These are phyloP conservation scores for Cadophora malorum DNA, from an alignment of 2,329 filamentous ascomycete species.

Conservation along the genomic window DNA sequence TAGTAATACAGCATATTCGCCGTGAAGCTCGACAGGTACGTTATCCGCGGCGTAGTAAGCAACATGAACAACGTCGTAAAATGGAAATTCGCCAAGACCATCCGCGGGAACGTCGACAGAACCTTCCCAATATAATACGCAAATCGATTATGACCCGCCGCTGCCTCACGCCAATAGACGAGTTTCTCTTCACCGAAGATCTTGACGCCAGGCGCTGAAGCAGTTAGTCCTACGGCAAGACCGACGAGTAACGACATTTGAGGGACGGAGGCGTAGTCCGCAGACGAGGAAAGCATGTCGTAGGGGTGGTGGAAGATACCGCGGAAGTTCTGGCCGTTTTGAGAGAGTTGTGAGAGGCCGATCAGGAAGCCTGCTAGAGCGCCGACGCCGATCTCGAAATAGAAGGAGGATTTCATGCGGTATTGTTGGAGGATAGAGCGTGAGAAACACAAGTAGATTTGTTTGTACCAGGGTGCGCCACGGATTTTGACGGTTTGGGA, in stretches of 20 bases:
- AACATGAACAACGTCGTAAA: conserved; percentile 59
- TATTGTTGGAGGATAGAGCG: conserved; percentile 64
- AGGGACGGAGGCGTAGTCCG: conserved; percentile 57
- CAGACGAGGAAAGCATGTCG: conserved; percentile 56
- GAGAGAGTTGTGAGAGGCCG: conserved; percentile 57
- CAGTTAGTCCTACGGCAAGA: conserved; percentile 62
- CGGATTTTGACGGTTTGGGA: conserved; percentile 55
- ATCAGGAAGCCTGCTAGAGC: conserved; percentile 59
- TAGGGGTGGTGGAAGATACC: conserved; percentile 59
- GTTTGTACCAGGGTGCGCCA: conserved; percentile 55
- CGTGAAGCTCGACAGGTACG: conserved; percentile 55
- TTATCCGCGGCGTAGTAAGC: conserved; percentile 56
- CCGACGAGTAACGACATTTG: conserved; percentile 59
- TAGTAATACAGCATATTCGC: conserved; percentile 63
- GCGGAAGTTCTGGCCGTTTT: conserved; percentile 59
- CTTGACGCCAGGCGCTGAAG: conserved; percentile 60
- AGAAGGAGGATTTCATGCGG: conserved; percentile 56
- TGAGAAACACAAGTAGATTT: conserved; percentile 58
- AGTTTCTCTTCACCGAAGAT: conserved; percentile 63
- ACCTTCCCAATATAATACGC: conserved; percentile 65
- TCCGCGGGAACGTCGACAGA: conserved; percentile 57
- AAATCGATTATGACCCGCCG: conserved; percentile 60
- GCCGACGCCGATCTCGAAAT: conserved; percentile 60
- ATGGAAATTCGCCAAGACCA: conserved; percentile 58
- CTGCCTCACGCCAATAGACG: conserved; percentile 60